These are phyloP conservation scores for Ricinus communis DNA, from an alignment of 345 rosid genomes.

Conservation along the genomic window DNA sequence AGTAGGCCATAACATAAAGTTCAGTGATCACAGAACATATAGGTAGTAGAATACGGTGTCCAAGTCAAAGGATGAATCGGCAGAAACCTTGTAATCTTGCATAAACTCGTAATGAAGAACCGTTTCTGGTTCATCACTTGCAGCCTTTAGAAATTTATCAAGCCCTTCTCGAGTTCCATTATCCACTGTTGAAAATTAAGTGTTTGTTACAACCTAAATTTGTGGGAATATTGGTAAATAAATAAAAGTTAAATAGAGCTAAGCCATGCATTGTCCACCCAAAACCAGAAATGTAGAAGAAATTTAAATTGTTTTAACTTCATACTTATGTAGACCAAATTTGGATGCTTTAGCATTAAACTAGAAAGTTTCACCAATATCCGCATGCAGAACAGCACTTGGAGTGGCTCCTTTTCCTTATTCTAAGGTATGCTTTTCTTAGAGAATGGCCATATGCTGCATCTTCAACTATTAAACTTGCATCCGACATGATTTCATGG, in stretches of 20 bases:
- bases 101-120: constrained; percentile 96
- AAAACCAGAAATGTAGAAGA: background rate
- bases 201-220: constrained; percentile 11
- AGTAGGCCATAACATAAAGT: background rate
- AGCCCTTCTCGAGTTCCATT: constrained; percentile 96
- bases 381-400: background rate
- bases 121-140: constrained; percentile 88
- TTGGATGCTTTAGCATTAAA: background rate
- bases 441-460: background rate
- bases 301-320: background rate
- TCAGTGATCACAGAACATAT: background rate
- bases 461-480: background rate
- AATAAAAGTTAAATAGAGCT: background rate
- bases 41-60: background rate
- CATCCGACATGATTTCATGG: background rate
- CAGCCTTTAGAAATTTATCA: constrained; percentile 87
- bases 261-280: background rate
- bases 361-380: background rate
- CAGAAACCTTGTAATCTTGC: constrained; percentile 95
- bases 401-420: background rate
- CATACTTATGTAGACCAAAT: background rate
- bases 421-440: background rate
- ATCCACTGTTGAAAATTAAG: constrained; percentile 61
- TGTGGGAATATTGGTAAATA: background rate
- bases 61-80: constrained; percentile 11